phyloP scores from a whole-genome alignment of 2,329 filamentous ascomycete genomes.

The Hypomyces rosellus region DNA sequence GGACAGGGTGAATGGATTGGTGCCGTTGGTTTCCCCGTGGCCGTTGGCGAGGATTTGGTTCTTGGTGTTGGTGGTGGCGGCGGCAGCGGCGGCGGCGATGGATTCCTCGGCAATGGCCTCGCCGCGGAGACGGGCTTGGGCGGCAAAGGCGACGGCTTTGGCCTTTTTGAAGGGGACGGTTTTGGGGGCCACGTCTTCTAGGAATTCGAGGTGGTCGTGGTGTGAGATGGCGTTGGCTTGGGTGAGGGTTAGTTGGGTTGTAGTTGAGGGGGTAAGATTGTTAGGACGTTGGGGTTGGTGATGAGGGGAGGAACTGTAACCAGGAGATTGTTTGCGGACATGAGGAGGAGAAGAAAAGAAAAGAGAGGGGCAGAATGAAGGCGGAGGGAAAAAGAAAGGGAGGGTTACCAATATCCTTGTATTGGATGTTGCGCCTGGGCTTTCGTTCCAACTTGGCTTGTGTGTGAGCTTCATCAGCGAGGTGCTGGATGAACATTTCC shows the following conservation, averaged over 20 bases:
- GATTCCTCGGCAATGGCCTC: constrained; percentile 31
- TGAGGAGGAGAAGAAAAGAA: neutral
- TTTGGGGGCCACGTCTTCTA: constrained; percentile 83
- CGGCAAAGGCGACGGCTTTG: constrained; percentile 55
- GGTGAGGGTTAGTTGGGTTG: constrained; percentile 9
- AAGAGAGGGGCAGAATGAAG: neutral
- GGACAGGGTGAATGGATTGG: constrained; percentile 15
- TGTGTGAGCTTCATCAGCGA: constrained; percentile 77
- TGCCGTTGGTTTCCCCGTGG: constrained; percentile 18
- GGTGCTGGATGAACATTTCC: constrained; percentile 94
- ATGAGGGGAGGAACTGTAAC: too few relatives aligned
- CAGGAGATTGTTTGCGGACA: too few relatives aligned
- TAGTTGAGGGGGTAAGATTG: neutral
- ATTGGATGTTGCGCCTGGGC: constrained; percentile 88
- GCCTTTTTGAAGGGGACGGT: constrained; percentile 75
- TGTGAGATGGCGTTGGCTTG: constrained; percentile 77
- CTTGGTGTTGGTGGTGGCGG: constrained; percentile 12
- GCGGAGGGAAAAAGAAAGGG: neutral
- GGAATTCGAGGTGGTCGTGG: constrained; percentile 90
- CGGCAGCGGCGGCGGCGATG: constrained; percentile 3
- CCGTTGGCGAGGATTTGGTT: constrained; percentile 19
- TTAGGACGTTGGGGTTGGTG: neutral
- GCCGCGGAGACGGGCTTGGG: constrained; percentile 37
- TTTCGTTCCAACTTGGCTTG: constrained; percentile 89
- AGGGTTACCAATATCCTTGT: constrained; percentile 75